A percentile compares a stretch with the other conserved stretches of the same genome.
Conservation (phyloP, 495 filamentous ascomycete species). For the Coniosporium apollinis region DNA sequence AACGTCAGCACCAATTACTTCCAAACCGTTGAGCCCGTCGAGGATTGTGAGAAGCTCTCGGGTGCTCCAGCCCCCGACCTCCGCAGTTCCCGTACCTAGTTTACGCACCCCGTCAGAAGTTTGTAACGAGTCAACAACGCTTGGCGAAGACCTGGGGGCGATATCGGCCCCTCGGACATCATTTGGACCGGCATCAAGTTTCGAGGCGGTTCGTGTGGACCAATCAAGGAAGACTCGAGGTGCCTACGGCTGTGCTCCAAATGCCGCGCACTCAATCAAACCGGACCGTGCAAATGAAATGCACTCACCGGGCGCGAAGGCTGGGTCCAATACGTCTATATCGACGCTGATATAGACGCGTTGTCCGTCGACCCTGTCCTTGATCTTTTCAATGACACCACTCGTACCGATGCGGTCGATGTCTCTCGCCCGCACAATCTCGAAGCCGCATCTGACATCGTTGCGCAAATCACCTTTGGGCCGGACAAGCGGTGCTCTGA, state of each 20-base stretch:
- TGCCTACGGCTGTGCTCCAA: too few relatives aligned
- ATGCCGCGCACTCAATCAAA: too few relatives aligned
- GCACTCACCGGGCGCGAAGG: constrained; percentile 25
- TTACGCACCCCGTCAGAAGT: too few relatives aligned
- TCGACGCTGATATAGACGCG: constrained; percentile 27
- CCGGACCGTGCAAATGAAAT: too few relatives aligned
- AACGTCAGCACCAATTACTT: constrained; percentile 24
- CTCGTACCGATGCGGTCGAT: constrained; percentile 20
- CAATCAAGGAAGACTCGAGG: too few relatives aligned
- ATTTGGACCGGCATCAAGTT: neutral
- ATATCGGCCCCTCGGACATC: too few relatives aligned
- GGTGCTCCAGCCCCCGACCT: constrained; percentile 25
- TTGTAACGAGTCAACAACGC: too few relatives aligned
- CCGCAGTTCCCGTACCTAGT: constrained; percentile 24
- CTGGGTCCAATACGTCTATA: constrained; percentile 27
- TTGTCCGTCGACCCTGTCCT: constrained; percentile 15
- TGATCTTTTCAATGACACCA: constrained; percentile 20
- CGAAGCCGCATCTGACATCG: constrained; percentile 33
- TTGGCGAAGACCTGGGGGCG: too few relatives aligned
- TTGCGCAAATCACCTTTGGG: constrained; percentile 30
- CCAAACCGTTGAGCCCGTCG: constrained; percentile 22
- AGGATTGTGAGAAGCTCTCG: constrained; percentile 24
- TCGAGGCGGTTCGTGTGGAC: neutral
- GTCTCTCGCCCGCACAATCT: constrained; percentile 23
- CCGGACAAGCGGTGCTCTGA: constrained; percentile 28